Base-by-base conservation (phyloP, 495 filamentous ascomycete genomes). In the Cetradonia linearis region DNA sequence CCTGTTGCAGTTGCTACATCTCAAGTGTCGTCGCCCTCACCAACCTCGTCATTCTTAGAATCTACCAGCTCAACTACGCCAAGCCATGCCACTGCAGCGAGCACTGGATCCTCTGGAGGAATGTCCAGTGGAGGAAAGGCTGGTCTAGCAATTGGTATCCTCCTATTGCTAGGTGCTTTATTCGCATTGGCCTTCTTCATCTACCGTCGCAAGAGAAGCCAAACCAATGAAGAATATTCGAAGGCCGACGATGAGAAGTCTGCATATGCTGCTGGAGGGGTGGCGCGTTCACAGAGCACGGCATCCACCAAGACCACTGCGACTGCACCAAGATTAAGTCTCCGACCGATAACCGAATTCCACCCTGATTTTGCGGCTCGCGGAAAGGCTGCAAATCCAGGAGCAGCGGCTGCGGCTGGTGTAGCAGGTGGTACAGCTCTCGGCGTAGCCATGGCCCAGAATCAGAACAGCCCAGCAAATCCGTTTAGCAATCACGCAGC, bases 271-370 rank as follows among this genome's bases (percentile, higher is more conserved):
- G 50, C 64, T 52, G 68, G 65, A 60, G 70, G 67, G 52, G 66
- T 71, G 44, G 69, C 67, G 48, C 70, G 73, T 47, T 71, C 71
- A 9, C 70, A 73, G 57, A 76, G 76, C 59, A 65, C 69, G 38
- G 74, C 74, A 55, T 62, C 65, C 52, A 73, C 72, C 20, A 77
- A 72, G 23, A 77, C 74, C n/a, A 68, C 72, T 62, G 72, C 79
- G 14, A 78, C 76, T 50, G 84, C 83, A 20, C 87, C 92, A 4
- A 83, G 84, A 57, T 78, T 97, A 47, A 94, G 90, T 65, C 78
- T 96, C 54, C 86, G 89, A 40, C 93, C 91, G 0, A 81, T 95
- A 36, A 92, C 90, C 58, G 84, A 95, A 66, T 94, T 97, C 70
- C 78, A 86, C 14, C 91, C 91, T 10, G 85, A 81, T 61, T 75